Base-by-base conservation (phyloP, 495 filamentous ascomycete genomes). In the Hypomontagnella submonticulosa region DNA sequence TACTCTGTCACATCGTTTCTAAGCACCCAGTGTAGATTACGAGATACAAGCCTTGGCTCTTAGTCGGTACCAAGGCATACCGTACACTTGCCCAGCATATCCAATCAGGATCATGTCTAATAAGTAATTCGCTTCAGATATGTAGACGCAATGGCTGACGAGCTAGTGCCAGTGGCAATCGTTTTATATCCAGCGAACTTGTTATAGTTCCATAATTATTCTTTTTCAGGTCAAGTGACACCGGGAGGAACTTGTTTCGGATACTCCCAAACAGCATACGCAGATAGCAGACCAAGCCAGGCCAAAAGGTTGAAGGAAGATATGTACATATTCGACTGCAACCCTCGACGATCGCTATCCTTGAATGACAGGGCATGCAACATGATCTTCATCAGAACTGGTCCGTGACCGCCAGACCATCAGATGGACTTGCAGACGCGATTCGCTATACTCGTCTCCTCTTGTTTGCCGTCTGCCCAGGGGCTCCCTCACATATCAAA, bases 311-410 rank as follows among this genome's bases (percentile, higher is more conserved):
- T 33, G 23, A 27, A 13, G 19, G 11, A 10, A 30, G 48, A 41
- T 57, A 33, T 55, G 58, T 62, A 67, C 64, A 63, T 63, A 59
- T 60, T 38, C 53, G 59, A 54, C 46, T 32, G 41, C 15, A 40
- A 40, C 42, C 65, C 59, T 63, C 43, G 65, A 68, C 65, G 65
- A 68, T 68, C 65, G 33, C 41, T 59, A 68, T 68, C 54, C 59
- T 43, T 49, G 34, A 36, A 37, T 12, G 54, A 47, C 65, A 63
- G 53, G 65, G 65, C 49, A 58, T 57, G 42, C 64, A 57, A 52
- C 53, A 63, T 46, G 65, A 68, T 68, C 59, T 62, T 67, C 64
- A 32, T 63, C 18, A 47, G 12, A 59, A 59, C 40, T 47, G 65
- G 59, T 63, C 65, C 65, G 54, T 57, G 65, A 62, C 59, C 42